Conservation (phyloP, 73 alveolate species). For the Diophrys sp. region DNA sequence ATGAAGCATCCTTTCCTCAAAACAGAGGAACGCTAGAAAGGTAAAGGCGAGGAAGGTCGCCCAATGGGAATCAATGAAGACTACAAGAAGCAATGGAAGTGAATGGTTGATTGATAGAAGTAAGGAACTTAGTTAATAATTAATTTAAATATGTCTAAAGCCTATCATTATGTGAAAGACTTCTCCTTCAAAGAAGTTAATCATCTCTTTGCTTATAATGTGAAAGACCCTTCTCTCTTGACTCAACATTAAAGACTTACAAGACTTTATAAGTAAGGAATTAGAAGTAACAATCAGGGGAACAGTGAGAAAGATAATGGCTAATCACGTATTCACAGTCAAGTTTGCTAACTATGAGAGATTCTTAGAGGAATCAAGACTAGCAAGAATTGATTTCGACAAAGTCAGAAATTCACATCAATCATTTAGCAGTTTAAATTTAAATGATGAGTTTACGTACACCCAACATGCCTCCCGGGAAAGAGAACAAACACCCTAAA, state of each 20-base stretch:
- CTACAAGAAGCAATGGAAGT: no score
- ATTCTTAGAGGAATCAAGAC: constrained; percentile 32
- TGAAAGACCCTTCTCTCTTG: constrained; percentile 40
- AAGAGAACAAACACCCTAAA: no score
- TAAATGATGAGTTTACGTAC: no score
- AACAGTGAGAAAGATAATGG: constrained; percentile 44
- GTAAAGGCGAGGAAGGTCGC: no score
- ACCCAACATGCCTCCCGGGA: no score
- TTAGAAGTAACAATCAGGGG: constrained; percentile 28
- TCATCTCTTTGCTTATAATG: constrained; percentile 49
- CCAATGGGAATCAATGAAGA: no score
- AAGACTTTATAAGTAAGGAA: constrained; percentile 47
- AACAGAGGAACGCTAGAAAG: no score
- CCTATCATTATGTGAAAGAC: constrained; percentile 54
- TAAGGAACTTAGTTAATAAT: constrained; percentile 3
- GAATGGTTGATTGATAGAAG: no score
- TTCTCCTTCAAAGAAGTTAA: constrained; percentile 56
- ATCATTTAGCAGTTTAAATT: no score
- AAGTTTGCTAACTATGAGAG: constrained; percentile 35
- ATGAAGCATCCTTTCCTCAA: no score
- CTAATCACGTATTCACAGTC: constrained; percentile 30
- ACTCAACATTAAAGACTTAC: constrained; percentile 22
- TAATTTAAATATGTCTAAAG: constrained; percentile 52
- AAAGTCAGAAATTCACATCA: constrained; percentile 17
- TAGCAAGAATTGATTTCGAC: constrained; percentile 54